Percentiles rank a stretch among this genome's conserved stretches.
phyloP scores from a whole-genome alignment of 257 asterid genomes.

The Henckelia pumila region DNA sequence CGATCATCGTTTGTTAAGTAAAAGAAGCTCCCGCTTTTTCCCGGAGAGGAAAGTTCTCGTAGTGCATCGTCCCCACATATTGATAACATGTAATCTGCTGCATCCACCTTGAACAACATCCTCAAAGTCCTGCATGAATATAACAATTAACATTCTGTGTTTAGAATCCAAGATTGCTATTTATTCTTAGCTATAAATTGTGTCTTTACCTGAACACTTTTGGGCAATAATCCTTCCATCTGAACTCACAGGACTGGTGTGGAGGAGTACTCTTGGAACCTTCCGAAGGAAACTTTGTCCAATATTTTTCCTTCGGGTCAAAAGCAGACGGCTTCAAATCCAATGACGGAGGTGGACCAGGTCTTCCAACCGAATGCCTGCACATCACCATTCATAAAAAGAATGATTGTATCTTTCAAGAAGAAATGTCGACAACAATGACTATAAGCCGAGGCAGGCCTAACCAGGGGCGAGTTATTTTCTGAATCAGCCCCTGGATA shows the following conservation, averaged over 20 bases:
- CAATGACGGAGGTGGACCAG: conserved; percentile 79
- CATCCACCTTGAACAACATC: conserved; percentile 86
- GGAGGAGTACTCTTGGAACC: conserved; percentile 92
- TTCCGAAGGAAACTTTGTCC: conserved; percentile 93
- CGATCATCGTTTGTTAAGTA: conserved; percentile 91
- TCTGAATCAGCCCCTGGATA: no score
- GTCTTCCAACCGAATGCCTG: conserved; percentile 93
- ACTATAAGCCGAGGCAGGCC: not conserved
- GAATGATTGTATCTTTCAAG: not conserved
- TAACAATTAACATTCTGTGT: not conserved
- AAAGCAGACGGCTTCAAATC: conserved; percentile 85
- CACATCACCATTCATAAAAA: conserved; percentile 1
- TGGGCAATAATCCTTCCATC: conserved; percentile 97
- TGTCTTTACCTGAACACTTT: conserved; percentile 76
- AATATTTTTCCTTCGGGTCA: conserved; percentile 84
- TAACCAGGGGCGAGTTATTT: not conserved
- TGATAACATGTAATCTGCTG: conserved; percentile 94
- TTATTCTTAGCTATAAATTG: not conserved
- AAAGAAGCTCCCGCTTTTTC: conserved; percentile 94
- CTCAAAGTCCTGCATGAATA: conserved; percentile 60
- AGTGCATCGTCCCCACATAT: conserved; percentile 91
- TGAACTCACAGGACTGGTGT: conserved; percentile 76
- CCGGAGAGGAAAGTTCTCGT: conserved; percentile 89
- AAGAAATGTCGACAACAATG: not conserved
- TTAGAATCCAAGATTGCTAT: not conserved